phyloP scores from a whole-genome alignment of 306 rosid genomes.

The Cercis canadensis region DNA sequence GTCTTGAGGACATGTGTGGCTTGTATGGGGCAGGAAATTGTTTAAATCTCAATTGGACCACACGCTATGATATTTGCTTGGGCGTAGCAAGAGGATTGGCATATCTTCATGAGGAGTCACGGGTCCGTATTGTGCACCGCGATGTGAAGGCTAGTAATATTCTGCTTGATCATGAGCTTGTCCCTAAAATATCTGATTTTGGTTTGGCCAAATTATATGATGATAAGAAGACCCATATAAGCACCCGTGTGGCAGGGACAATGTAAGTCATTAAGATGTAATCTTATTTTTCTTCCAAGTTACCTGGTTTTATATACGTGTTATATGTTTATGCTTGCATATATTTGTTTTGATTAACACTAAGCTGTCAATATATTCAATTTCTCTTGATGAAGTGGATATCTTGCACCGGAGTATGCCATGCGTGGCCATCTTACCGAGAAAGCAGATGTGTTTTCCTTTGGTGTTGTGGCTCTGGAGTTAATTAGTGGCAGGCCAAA shows the following conservation, averaged over 20 bases:
- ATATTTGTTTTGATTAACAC: conserved; percentile 17
- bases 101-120: conserved; percentile 81
- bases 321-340: not conserved
- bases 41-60: conserved; percentile 64
- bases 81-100: conserved; percentile 82
- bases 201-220: conserved; percentile 84
- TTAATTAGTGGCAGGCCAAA: conserved; percentile 76
- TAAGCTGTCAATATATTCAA: conserved; percentile 2
- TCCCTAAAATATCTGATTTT: conserved; percentile 82
- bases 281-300: conserved; percentile 1
- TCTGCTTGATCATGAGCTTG: conserved; percentile 64
- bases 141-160: conserved; percentile 90
- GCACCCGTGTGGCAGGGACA: conserved; percentile 83
- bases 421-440: conserved; percentile 88
- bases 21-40: conserved; percentile 48
- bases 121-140: conserved; percentile 76
- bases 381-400: conserved; percentile 60
- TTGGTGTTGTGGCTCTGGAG: conserved; percentile 87
- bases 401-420: conserved; percentile 91
- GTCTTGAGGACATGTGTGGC: not conserved
- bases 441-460: conserved; percentile 85
- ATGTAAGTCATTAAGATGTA: conserved; percentile 52
- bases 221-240: conserved; percentile 78
- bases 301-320: not conserved
- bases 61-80: conserved; percentile 70